Percentiles rank a stretch among this genome's conserved stretches.
phyloP scores from a whole-genome alignment of 805 yeast species.

The Ogataea populi-albae region DNA sequence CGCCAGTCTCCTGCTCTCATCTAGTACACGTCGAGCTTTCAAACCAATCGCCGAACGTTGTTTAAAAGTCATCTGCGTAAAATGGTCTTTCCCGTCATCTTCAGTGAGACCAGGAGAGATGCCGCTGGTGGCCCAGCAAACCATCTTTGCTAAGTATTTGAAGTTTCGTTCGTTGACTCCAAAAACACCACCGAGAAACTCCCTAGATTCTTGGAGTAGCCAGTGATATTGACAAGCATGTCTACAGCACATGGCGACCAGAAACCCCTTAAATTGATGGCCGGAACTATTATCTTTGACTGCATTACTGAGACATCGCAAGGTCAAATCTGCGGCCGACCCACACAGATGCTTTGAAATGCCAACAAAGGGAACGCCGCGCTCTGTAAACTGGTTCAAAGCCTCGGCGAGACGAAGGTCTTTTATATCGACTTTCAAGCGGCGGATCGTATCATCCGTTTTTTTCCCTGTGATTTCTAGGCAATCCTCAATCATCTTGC shows the following conservation, averaged over 20 bases:
- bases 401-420: constrained; percentile 57
- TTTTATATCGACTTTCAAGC: constrained; percentile 76
- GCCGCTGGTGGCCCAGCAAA: constrained; percentile 90
- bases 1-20: constrained; percentile 62
- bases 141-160: constrained; percentile 52
- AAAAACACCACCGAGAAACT: constrained; percentile 35
- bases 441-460: constrained; percentile 20
- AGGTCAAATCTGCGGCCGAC: constrained; percentile 85
- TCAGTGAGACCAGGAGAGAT: constrained; percentile 39
- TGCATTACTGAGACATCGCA: constrained; percentile 52
- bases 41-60: constrained; percentile 63
- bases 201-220: constrained; percentile 46
- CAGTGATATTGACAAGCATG: constrained; percentile 71
- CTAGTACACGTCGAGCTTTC: constrained; percentile 68
- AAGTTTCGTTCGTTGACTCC: constrained; percentile 33
- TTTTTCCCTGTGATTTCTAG: constrained; percentile 19
- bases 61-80: constrained; percentile 40
- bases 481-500: constrained; percentile 58
- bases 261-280: constrained; percentile 44
- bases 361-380: constrained; percentile 39
- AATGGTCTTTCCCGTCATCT: constrained; percentile 41
- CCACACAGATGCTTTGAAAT: constrained; percentile 92
- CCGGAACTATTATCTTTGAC: constrained; percentile 3
- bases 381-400: constrained; percentile 26
- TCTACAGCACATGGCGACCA: constrained; percentile 92